Evolutionary conservation across 2,329 filamentous ascomycete genomes (phyloP).

Genomic region (Colletotrichum sp.): DNA sequence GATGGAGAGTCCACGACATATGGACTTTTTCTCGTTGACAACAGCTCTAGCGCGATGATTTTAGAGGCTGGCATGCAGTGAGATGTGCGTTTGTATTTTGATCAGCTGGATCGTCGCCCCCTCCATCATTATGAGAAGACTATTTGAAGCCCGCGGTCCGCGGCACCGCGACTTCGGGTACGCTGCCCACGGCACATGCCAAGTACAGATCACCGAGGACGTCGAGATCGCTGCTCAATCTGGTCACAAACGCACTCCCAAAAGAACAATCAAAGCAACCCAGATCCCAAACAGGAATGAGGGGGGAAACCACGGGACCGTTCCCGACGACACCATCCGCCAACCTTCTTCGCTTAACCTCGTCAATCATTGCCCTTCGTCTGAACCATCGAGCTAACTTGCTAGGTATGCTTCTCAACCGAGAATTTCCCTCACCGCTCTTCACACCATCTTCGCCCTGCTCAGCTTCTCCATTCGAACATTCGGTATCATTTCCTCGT

Average conservation of each 20-base stretch:
- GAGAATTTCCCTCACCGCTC: conserved; percentile 1
- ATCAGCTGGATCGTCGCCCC: neutral
- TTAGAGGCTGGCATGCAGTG: neutral
- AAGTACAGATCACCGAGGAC: neutral
- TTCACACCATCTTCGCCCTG: conserved; percentile 11
- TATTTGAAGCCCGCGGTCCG: neutral
- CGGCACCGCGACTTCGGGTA: neutral
- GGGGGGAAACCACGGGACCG: neutral
- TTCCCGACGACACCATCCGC: neutral
- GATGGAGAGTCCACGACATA: neutral
- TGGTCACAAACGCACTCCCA: neutral
- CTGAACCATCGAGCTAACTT: neutral
- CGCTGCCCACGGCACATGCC: neutral
- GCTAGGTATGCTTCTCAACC: neutral
- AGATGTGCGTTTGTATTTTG: neutral
- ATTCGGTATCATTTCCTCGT: neutral
- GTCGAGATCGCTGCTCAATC: neutral
- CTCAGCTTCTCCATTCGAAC: neutral
- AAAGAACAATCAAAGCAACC: neutral
- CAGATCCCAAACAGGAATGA: neutral
- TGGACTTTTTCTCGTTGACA: neutral
- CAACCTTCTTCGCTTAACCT: neutral
- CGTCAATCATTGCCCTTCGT: neutral
- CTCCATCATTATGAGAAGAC: neutral
- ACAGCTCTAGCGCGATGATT: neutral